phyloP scores from a whole-genome alignment of 208 protist species.

The Crithidia bombi region DNA sequence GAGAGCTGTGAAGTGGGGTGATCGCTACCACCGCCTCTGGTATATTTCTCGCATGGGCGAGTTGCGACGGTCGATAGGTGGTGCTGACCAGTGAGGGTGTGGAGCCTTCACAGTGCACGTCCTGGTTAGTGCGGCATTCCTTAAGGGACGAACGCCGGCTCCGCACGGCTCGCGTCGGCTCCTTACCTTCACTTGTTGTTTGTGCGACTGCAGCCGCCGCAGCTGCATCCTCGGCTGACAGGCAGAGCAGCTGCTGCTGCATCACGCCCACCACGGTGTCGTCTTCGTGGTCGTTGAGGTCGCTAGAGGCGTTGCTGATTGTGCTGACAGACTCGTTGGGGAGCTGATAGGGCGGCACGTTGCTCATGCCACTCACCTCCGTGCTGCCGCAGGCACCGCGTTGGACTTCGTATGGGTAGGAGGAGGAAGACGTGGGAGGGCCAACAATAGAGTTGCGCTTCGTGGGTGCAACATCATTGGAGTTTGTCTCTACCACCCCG shows the following conservation, averaged over 20 bases:
- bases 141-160: neutral
- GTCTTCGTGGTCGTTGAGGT: conserved; percentile 35
- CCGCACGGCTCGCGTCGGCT: neutral
- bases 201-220: neutral
- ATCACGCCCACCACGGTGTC: conserved; percentile 32
- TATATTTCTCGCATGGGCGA: conserved; percentile 14
- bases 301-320: conserved; percentile 48
- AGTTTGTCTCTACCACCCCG: neutral
- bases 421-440: neutral
- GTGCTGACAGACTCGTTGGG: conserved; percentile 43
- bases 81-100: conserved; percentile 50
- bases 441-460: neutral
- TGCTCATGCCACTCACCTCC: conserved; percentile 39
- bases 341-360: conserved; percentile 30
- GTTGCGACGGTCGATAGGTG: conserved; percentile 42
- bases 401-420: conserved; percentile 6
- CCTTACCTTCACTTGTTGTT: neutral
- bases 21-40: neutral
- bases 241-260: conserved; percentile 25
- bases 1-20: neutral
- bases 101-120: conserved; percentile 16
- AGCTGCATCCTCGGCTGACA: conserved; percentile 10
- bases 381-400: conserved; percentile 25
- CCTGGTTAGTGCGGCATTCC: neutral
- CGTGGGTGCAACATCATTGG: neutral